Conservation (phyloP, 2,329 filamentous ascomycete species). For the Colletotrichum gloeosporioides region DNA sequence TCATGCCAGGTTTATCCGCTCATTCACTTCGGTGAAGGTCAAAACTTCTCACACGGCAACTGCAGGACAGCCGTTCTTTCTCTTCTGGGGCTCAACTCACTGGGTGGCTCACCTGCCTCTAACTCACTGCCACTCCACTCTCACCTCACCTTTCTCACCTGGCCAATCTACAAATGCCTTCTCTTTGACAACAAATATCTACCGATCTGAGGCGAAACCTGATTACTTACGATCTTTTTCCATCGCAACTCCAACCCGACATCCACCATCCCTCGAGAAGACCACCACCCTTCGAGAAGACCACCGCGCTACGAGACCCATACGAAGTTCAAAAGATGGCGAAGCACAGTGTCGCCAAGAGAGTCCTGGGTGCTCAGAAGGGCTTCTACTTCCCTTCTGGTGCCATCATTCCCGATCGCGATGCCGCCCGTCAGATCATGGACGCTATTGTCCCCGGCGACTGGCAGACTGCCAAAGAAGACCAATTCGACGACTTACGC, state of each 20-base stretch:
- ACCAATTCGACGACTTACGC: not conserved
- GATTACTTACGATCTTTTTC: fast-evolving
- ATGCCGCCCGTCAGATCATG: fast-evolving
- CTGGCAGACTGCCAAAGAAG: not conserved
- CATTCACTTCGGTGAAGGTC: fast-evolving
- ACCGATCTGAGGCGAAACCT: not conserved
- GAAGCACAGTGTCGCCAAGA: fast-evolving
- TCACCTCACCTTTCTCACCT: not conserved
- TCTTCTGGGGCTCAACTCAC: not conserved
- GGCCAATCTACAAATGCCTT: fast-evolving
- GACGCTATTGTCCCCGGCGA: fast-evolving
- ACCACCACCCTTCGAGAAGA: too few species aligned
- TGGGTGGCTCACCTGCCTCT: not conserved
- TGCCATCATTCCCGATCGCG: not conserved
- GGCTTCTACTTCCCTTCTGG: not conserved
- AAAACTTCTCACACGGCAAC: fast-evolving
- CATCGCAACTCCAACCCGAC: not conserved
- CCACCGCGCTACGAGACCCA: not conserved
- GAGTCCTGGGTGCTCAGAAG: not conserved
- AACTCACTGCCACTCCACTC: not conserved
- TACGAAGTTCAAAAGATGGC: not conserved
- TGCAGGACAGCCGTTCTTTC: fast-evolving
- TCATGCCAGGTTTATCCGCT: too few species aligned
- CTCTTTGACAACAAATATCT: not conserved
- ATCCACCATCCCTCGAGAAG: not conserved